These are phyloP conservation scores for Ogataea methylovora DNA, from an alignment of 805 yeast species.

Conservation along the genomic window DNA sequence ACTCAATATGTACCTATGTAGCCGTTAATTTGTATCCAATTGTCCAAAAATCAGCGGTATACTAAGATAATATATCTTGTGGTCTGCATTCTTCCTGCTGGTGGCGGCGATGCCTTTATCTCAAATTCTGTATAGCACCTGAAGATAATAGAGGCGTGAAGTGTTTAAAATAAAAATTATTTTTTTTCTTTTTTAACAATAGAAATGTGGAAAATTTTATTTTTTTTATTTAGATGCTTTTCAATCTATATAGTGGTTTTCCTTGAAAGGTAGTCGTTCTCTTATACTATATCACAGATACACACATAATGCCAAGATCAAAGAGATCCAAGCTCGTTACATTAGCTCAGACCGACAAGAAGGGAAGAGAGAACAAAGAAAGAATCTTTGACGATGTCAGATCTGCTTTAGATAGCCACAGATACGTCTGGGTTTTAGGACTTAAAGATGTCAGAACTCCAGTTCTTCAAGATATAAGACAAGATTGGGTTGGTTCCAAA, in stretches of 20 bases:
- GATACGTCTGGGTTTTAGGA: conserved; percentile 77
- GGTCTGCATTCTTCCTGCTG: too few relatives aligned
- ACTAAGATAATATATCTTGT: too few relatives aligned
- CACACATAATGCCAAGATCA: conserved; percentile 80
- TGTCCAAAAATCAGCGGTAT: too few relatives aligned
- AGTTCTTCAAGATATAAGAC: conserved; percentile 86
- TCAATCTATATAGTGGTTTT: too few relatives aligned
- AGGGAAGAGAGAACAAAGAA: conserved; percentile 88
- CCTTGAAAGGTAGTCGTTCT: too few relatives aligned
- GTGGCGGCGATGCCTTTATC: too few relatives aligned
- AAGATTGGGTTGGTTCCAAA: conserved; percentile 89
- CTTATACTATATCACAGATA: neutral
- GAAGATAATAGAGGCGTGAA: too few relatives aligned
- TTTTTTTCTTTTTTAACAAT: neutral
- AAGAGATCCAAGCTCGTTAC: conserved; percentile 95
- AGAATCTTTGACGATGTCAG: conserved; percentile 88
- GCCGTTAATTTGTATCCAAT: too few relatives aligned
- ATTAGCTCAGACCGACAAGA: conserved; percentile 91
- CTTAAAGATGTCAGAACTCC: conserved; percentile 94
- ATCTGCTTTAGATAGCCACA: conserved; percentile 66
- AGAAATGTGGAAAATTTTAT: neutral
- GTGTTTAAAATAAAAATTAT: neutral
- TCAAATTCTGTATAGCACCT: too few relatives aligned
- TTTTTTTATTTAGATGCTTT: too few relatives aligned
- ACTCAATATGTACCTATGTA: too few relatives aligned